Evolutionary conservation across 208 protist genomes (phyloP), one percentile per base, ranked within the genome.

Genomic region (Acanthamoeba lenticulata): DNA sequence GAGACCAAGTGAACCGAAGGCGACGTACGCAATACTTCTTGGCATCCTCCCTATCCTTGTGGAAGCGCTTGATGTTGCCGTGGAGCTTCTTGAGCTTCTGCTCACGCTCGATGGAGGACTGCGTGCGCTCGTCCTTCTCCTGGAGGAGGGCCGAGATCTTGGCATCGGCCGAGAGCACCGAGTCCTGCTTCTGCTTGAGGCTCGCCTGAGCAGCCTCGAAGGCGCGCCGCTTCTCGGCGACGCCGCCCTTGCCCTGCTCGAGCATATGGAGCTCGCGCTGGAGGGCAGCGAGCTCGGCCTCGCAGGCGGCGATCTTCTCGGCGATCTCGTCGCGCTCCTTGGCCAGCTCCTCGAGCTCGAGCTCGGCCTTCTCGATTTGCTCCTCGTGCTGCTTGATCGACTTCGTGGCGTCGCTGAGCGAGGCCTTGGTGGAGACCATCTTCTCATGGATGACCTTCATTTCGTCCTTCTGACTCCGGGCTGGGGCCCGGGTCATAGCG

Each of bases 41-140:
- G 13, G 96, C 88, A 57, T 97, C 92, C 55, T 90, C 49, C 27
- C 11, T n/a, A 27, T 97, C 96, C 93, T 97, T 97, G 13, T 95
- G 19, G 5, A 94, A 94, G 27, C 94, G 29, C 17, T 49, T 34
- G 6, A 95, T 40, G 60, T 94, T 94, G 52, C 89, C 69, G 6
- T 96, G 49, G 0, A 94, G 4, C 74, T 96, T 96, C 69, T 97
- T 96, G 6, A 96, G 15, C 44, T 96, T 49, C 2, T 95, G 32
- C 4, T 95, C 94, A 3, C 47, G 45, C 4, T 97, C 97, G 13
- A 74, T 85, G 36, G 62, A 52, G 13, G 62, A 34, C 24, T 90
- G 85, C n/a, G 85, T 72, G 24, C 2, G 27, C 19, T 90, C 85
- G 34, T 94, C 85, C 24, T 40, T 55, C 57, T 94, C 36, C 40